Conservation (phyloP, 768 basidiomycete species). For the Russula sp. region DNA sequence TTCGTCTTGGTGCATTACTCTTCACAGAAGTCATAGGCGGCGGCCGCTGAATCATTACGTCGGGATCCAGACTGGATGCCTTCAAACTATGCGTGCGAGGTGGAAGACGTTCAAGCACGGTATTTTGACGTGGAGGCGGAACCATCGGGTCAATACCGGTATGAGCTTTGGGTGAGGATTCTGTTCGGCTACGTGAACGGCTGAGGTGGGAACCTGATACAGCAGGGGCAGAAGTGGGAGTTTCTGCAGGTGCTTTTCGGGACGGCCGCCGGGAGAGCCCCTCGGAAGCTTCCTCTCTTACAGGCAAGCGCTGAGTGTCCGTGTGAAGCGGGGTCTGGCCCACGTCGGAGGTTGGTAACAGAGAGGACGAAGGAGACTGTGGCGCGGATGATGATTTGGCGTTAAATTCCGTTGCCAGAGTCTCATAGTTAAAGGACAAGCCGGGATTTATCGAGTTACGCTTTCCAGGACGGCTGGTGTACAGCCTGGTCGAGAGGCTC, state of each 20-base stretch:
- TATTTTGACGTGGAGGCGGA: constrained; percentile 22
- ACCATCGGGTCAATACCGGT: constrained; percentile 23
- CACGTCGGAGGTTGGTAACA: neutral
- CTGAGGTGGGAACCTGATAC: neutral
- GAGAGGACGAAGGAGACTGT: constrained; percentile 6
- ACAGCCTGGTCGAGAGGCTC: constrained; percentile 26
- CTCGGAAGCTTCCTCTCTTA: neutral
- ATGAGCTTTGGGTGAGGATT: neutral
- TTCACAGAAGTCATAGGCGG: neutral
- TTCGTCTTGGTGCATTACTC: constrained; percentile 20
- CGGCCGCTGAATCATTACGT: neutral
- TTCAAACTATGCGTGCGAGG: constrained; percentile 19
- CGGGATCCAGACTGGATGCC: neutral
- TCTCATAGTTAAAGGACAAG: constrained; percentile 30
- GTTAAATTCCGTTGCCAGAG: constrained; percentile 1
- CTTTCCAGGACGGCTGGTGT: constrained; percentile 36
- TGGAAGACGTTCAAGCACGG: constrained; percentile 19
- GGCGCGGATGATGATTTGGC: constrained; percentile 7
- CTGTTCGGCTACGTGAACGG: constrained; percentile 8
- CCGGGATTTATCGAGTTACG: constrained; percentile 52
- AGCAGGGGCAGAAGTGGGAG: neutral
- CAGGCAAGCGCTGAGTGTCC: neutral
- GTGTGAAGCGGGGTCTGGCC: neutral
- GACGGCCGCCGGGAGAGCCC: constrained; percentile 5
- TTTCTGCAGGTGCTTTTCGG: constrained; percentile 1